Percentiles rank a stretch among this genome's conserved stretches.
Evolutionary conservation across 2,329 filamentous ascomycete genomes (phyloP).

Genomic region (Leptoxyphium fumago): DNA sequence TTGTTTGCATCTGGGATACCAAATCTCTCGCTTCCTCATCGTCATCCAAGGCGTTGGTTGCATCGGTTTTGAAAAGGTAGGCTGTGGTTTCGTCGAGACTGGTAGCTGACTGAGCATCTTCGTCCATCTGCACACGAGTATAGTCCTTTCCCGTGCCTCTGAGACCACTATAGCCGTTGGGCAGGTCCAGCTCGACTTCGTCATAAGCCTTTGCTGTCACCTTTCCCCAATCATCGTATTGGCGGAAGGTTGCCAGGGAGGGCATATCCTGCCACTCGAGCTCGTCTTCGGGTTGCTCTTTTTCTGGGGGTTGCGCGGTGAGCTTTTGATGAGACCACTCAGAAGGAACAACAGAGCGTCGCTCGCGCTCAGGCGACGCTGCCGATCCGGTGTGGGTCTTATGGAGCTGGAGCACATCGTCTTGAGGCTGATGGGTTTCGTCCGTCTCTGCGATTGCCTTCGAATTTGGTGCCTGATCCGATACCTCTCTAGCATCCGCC

Average conservation of each 20-base stretch:
- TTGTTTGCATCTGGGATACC: constrained; percentile 81
- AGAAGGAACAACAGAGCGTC: constrained; percentile 33
- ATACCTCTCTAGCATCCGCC: background rate
- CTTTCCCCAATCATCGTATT: constrained; percentile 87
- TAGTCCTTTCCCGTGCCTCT: constrained; percentile 91
- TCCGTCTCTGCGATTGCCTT: background rate
- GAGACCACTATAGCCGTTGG: constrained; percentile 54
- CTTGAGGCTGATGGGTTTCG: background rate
- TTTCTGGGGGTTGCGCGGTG: constrained; percentile 37
- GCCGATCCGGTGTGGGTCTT: background rate
- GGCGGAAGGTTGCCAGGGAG: constrained; percentile 78
- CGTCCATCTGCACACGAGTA: constrained; percentile 85
- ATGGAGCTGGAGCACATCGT: background rate
- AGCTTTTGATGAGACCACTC: constrained; percentile 87
- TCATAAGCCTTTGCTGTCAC: constrained; percentile 69
- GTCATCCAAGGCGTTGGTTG: constrained; percentile 43
- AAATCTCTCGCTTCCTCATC: constrained; percentile 70
- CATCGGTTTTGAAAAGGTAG: constrained; percentile 68
- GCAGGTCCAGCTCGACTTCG: constrained; percentile 52
- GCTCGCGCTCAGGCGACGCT: background rate
- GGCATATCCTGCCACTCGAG: constrained; percentile 88
- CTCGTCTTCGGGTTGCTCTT: constrained; percentile 44
- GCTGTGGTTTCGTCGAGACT: constrained; percentile 96
- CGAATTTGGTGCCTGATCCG: background rate
- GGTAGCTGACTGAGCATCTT: constrained; percentile 83